Percentiles rank a stretch among this genome's conserved stretches.
Evolutionary conservation across 2,329 filamentous ascomycete species (phyloP).

Genomic region (Penicillium thymicola): DNA sequence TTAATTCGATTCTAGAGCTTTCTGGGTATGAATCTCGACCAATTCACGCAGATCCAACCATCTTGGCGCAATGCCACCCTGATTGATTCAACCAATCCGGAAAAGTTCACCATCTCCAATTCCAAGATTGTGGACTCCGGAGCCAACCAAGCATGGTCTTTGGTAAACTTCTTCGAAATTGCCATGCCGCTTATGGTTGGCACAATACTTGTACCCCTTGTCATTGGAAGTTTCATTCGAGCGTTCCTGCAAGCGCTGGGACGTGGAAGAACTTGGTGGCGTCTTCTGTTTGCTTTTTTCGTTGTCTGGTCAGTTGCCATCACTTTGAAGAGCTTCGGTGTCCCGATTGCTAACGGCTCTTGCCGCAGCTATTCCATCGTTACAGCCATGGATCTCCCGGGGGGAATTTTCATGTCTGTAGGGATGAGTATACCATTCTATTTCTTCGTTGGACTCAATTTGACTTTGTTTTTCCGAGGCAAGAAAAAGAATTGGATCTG

Average conservation of each 20-base stretch:
- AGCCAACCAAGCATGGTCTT: background rate
- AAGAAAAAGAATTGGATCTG: no score
- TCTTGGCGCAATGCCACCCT: background rate
- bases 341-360: background rate
- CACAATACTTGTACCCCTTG: background rate
- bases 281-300: background rate
- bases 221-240: background rate
- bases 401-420: no score
- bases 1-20: background rate
- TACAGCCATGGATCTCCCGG: no score
- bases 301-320: background rate
- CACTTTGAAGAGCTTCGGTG: background rate
- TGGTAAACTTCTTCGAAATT: background rate
- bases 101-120: background rate
- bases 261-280: background rate
- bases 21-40: background rate
- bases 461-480: no score
- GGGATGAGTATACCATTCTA: no score
- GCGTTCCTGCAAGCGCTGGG: background rate
- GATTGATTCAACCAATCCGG: background rate
- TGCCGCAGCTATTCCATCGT: background rate
- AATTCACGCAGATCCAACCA: background rate
- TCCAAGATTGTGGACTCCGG: background rate
- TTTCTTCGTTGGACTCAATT: no score
- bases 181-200: background rate